phyloP scores from a whole-genome alignment of 768 basidiomycete species.

The Naematelia aurantialba region DNA sequence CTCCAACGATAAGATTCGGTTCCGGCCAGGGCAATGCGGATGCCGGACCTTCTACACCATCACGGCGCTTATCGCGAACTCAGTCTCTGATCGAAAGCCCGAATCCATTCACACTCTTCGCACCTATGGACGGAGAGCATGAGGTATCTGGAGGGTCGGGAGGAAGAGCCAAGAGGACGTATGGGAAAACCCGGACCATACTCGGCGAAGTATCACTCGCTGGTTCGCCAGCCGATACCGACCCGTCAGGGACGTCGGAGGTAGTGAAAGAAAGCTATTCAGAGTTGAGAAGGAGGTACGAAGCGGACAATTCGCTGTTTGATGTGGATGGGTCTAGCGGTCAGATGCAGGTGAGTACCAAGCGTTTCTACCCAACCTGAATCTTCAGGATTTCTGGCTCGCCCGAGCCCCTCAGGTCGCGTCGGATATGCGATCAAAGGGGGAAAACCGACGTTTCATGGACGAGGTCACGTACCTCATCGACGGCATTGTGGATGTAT shows the following conservation, averaged over 20 bases:
- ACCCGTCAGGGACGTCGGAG: neutral
- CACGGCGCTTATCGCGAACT: constrained; percentile 7
- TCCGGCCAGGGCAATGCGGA: neutral
- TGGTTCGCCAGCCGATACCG: neutral
- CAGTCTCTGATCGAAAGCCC: constrained; percentile 20
- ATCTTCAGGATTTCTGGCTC: neutral
- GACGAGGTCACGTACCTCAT: constrained; percentile 44
- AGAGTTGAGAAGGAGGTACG: constrained; percentile 37
- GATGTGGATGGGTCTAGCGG: constrained; percentile 16
- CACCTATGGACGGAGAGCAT: neutral
- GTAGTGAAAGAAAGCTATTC: constrained; percentile 36
- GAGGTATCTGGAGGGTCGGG: constrained; percentile 1
- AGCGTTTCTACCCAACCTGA: neutral
- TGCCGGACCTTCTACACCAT: constrained; percentile 13
- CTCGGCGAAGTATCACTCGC: constrained; percentile 17
- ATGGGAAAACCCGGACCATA: constrained; percentile 25
- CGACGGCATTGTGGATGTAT: constrained; percentile 31
- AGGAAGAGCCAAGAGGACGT: constrained; percentile 30
- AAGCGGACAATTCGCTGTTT: constrained; percentile 32
- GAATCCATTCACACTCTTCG: neutral
- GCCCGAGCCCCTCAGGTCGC: constrained; percentile 35
- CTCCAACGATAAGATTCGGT: constrained; percentile 3
- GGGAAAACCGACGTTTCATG: constrained; percentile 45
- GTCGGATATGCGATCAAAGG: constrained; percentile 44
- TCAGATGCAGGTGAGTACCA: constrained; percentile 20